Evolutionary conservation across 208 protist species (phyloP), one percentile per base, ranked within the genome.

Genomic region (Angomonas deanei): DNA sequence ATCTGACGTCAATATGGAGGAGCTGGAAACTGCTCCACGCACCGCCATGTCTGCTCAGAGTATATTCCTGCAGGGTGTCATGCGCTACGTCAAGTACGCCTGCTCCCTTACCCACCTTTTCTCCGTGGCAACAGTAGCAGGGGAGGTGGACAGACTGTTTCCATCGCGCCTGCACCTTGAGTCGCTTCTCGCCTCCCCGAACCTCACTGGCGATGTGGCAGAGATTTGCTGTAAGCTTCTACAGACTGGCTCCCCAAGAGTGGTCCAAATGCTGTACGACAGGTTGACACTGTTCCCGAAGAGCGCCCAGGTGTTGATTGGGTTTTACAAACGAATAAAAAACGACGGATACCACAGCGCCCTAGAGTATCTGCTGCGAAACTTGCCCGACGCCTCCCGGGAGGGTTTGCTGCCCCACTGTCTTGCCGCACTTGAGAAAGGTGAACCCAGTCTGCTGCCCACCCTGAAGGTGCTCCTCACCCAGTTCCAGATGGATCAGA

Each of bases 341-440:
- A 21, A 3, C 27, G 53, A 13, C 5, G 19, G 26, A 3, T 59
- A n/a, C n/a, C 8, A 4, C 5, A 32, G 21, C 31, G 27, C 53
- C 19, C 32, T 59, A 11, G 5, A 10, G 8, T 39, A 21, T 17
- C 27, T 27, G 27, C 27, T 31, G 53, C 5, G 13, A 6, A 39
- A 59, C 32, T 6, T 34, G 2, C 19, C 23, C 11, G 11, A 13
- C 19, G 27, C 36, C 19, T 23, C n/a, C 1, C 52, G 28, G 31
- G 59, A 70, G 17, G 30, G 36, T 34, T 23, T 68, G 27, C 64
- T 64, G 52, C 32, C 4, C 10, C 27, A 52, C 42, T 53, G 66
- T 32, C 39, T n/a, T 28, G 3, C 48, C 0, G 42, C 61, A 1
- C 33, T 73, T 24, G 66, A 68, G 53, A 46, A 65, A 39, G 54